Percentiles rank a stretch among this genome's conserved stretches.
These are phyloP conservation scores for Paxillus ammoniavirescens DNA, from an alignment of 768 basidiomycete species.

Conservation along the genomic window DNA sequence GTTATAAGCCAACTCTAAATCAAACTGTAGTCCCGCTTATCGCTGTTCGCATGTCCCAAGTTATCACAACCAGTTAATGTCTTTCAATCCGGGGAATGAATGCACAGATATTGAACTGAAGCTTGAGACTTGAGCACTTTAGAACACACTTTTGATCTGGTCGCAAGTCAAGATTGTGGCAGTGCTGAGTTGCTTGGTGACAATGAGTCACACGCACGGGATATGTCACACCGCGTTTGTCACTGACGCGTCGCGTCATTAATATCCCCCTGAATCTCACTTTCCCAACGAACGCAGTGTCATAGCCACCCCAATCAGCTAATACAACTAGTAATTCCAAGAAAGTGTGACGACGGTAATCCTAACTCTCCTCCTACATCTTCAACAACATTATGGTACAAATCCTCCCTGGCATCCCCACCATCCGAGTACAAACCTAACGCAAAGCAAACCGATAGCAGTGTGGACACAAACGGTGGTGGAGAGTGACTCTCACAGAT, in stretches of 20 bases:
- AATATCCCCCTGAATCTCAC: neutral
- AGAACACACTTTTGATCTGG: too few species aligned
- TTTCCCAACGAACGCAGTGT: neutral
- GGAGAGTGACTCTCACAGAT: slow-evolving; percentile 12
- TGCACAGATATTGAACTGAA: too few species aligned
- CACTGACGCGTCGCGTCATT: slow-evolving; percentile 24
- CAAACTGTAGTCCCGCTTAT: neutral
- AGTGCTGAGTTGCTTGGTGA: slow-evolving; percentile 7
- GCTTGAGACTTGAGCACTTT: too few species aligned
- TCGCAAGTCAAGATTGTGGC: slow-evolving; percentile 12
- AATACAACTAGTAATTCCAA: slow-evolving; percentile 12
- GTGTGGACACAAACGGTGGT: slow-evolving; percentile 8
- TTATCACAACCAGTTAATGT: neutral
- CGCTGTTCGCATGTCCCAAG: neutral
- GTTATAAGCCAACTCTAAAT: too few species aligned
- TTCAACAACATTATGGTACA: slow-evolving; percentile 20
- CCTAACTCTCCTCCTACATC: slow-evolving; percentile 11
- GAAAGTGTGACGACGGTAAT: slow-evolving; percentile 16
- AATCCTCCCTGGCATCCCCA: slow-evolving; percentile 6
- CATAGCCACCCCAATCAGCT: neutral
- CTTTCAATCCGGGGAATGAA: neutral
- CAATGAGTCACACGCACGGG: slow-evolving; percentile 22
- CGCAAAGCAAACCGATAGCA: slow-evolving; percentile 21
- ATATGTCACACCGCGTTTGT: slow-evolving; percentile 28
- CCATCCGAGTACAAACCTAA: slow-evolving; percentile 16